Evolutionary conservation across 1,284 basidiomycete species (phyloP).

Genomic region (Golubevia sp.): DNA sequence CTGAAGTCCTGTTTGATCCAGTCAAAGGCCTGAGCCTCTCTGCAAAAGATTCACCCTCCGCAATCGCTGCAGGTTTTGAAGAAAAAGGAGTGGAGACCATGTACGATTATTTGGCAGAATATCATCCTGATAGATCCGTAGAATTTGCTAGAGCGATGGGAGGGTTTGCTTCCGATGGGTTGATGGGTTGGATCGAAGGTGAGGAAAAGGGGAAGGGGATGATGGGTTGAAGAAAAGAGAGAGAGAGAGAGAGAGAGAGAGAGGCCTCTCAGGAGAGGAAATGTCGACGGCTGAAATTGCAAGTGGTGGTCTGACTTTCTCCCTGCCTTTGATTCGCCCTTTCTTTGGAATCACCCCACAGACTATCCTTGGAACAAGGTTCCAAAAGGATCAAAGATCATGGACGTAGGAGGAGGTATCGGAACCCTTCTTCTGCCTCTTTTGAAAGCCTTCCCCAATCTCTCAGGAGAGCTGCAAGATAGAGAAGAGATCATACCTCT

Average conservation of each 20-base stretch:
- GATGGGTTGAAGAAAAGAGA: too few species aligned
- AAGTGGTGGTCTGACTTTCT: too few species aligned
- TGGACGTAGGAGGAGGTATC: constrained; percentile 21
- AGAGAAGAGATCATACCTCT: constrained; percentile 9
- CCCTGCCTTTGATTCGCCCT: constrained; percentile 4
- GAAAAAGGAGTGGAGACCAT: background rate
- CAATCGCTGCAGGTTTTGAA: constrained; percentile 10
- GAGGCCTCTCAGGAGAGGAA: too few species aligned
- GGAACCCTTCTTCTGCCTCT: constrained; percentile 7
- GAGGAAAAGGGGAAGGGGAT: too few species aligned
- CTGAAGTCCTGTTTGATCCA: constrained; percentile 11
- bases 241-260: too few species aligned
- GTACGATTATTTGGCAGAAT: too few species aligned
- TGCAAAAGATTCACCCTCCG: constrained; percentile 8
- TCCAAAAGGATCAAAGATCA: constrained; percentile 6
- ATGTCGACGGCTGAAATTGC: too few species aligned
- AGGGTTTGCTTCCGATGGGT: background rate
- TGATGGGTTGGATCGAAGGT: background rate
- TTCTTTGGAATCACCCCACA: constrained; percentile 10
- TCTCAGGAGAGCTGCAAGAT: constrained; percentile 15
- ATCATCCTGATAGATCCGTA: too few species aligned
- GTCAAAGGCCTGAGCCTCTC: constrained; percentile 6
- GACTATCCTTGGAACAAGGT: constrained; percentile 18
- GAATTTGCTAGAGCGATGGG: background rate
- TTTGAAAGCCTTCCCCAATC: constrained; percentile 8